Percentiles rank a stretch among this genome's conserved stretches.
These are phyloP conservation scores for Exserohilum rostratum DNA, from an alignment of 2,329 filamentous ascomycete genomes.

Conservation along the genomic window DNA sequence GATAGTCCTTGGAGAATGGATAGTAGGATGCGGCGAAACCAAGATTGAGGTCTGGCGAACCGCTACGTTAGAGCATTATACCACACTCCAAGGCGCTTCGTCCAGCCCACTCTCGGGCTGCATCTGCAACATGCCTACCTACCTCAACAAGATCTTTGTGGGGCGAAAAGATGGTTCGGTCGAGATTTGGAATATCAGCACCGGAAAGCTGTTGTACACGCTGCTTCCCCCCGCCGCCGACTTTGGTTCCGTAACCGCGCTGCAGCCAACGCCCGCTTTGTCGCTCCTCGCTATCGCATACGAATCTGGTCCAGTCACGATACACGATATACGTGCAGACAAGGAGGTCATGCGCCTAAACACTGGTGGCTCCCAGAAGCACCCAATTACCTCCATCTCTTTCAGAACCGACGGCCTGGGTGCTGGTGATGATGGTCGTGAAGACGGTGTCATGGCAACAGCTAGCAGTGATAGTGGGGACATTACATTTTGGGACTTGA, in stretches of 20 bases:
- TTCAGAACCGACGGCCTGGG: conserved; percentile 90
- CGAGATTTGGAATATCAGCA: conserved; percentile 97
- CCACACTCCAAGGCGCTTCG: conserved; percentile 69
- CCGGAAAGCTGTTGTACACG: conserved; percentile 87
- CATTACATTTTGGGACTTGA: conserved; percentile 95
- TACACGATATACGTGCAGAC: conserved; percentile 83
- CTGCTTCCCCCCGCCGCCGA: conserved; percentile 76
- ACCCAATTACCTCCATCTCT: conserved; percentile 78
- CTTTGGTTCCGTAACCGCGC: conserved; percentile 81
- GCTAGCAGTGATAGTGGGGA: conserved; percentile 80
- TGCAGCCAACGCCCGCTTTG: conserved; percentile 82
- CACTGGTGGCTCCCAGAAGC: conserved; percentile 64
- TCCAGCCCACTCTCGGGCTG: conserved; percentile 76
- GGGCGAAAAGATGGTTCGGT: conserved; percentile 86
- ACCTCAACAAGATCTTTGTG: conserved; percentile 93
- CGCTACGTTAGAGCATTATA: conserved; percentile 84
- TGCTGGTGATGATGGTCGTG: conserved; percentile 81
- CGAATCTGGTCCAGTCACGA: conserved; percentile 74
- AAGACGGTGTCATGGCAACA: conserved; percentile 93
- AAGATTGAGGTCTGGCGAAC: conserved; percentile 91
- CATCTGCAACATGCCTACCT: conserved; percentile 88
- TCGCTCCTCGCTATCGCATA: conserved; percentile 90
- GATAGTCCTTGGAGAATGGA: conserved; percentile 87
- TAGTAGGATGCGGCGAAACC: conserved; percentile 77
- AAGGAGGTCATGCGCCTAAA: conserved; percentile 73